These are phyloP conservation scores for Xylaria sp. DNA, from an alignment of 2,329 filamentous ascomycete genomes.

Conservation along the genomic window DNA sequence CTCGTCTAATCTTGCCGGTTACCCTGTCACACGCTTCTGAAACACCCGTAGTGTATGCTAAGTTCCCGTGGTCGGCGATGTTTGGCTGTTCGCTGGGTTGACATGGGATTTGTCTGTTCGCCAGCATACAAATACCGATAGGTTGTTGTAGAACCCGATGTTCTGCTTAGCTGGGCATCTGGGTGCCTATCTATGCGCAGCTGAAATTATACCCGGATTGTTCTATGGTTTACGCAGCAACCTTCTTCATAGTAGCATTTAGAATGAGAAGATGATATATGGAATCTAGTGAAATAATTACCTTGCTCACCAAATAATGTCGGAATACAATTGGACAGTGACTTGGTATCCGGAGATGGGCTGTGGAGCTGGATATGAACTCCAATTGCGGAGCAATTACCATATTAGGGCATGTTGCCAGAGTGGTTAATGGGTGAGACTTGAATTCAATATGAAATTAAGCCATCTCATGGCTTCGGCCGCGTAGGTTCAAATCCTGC, in stretches of 20 bases:
- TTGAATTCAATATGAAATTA: constrained; percentile 42
- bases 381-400: not conserved
- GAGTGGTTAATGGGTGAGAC: constrained; percentile 50
- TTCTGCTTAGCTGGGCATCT: too few relatives aligned
- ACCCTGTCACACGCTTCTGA: constrained; percentile 3
- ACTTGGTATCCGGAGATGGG: not conserved
- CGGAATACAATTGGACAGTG: not conserved
- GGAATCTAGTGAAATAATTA: not conserved
- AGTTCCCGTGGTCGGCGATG: constrained; percentile 21
- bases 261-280: not conserved
- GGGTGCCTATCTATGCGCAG: too few relatives aligned
- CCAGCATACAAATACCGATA: not conserved
- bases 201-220: too few relatives aligned
- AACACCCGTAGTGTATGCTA: constrained; percentile 8
- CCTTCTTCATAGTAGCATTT: not conserved
- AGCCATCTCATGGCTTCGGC: constrained; percentile 48
- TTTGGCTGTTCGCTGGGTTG: not conserved
- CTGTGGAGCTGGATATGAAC: not conserved
- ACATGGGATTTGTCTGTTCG: not conserved
- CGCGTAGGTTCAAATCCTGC: constrained; percentile 50
- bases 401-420: constrained; percentile 42
- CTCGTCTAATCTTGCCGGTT: constrained; percentile 18
- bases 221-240: not conserved
- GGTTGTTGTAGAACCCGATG: not conserved
- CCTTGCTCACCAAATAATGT: not conserved